phyloP scores from a whole-genome alignment of 148 eudicot genomes.

The Salicornia ramosissima region DNA sequence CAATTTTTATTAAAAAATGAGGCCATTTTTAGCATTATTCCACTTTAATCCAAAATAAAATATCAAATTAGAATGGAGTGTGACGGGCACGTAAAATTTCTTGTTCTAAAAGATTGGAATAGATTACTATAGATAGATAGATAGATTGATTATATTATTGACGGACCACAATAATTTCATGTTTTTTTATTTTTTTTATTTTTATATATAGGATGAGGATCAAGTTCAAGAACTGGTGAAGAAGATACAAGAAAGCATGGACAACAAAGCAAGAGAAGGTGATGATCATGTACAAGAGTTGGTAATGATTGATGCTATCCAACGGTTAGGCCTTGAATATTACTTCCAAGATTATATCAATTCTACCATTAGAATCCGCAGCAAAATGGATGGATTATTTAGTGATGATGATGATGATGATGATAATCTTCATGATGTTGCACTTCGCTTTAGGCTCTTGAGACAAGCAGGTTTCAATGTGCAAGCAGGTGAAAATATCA shows the following conservation, averaged over 20 bases:
- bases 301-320: conserved; percentile 29
- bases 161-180: too few species aligned
- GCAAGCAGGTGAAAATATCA: conserved; percentile 44
- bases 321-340: conserved; percentile 31
- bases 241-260: conserved; percentile 15
- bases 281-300: conserved; percentile 12
- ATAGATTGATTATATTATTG: too few species aligned
- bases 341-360: conserved; percentile 42
- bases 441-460: conserved; percentile 44
- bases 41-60: too few species aligned
- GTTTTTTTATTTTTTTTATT: background rate
- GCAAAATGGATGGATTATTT: background rate
- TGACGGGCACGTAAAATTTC: background rate
- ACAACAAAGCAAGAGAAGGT: background rate
- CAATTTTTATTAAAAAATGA: too few species aligned
- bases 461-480: conserved; percentile 47
- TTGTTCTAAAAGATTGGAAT: too few species aligned
- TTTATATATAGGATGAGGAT: background rate
- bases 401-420: too few species aligned
- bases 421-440: conserved; percentile 31
- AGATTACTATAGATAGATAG: too few species aligned
- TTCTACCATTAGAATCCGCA: conserved; percentile 7
- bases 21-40: too few species aligned
- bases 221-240: conserved; percentile 5
- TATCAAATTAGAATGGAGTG: too few species aligned